phyloP scores from a whole-genome alignment of 78 protist species.

The Anaeramoeba flamelloides region DNA sequence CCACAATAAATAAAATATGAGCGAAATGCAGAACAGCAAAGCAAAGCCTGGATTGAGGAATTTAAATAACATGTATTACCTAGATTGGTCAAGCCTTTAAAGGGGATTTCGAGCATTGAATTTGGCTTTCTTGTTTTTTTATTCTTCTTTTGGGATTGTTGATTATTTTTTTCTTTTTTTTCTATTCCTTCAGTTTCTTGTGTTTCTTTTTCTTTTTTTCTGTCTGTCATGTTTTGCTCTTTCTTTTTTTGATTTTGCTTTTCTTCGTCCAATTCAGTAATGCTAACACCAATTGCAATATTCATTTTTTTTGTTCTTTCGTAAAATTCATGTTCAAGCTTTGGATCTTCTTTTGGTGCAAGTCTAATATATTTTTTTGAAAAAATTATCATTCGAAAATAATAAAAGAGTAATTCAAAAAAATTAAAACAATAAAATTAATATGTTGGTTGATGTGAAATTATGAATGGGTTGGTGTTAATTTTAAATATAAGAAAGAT shows the following conservation, averaged over 20 bases:
- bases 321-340: not conserved
- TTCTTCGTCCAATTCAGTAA: not conserved
- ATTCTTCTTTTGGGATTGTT: not conserved
- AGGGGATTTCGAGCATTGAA: not conserved
- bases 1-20: slow-evolving; percentile 55
- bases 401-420: not conserved
- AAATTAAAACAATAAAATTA: not conserved
- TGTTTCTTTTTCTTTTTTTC: not conserved
- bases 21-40: slow-evolving; percentile 4
- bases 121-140: not conserved
- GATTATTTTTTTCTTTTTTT: not conserved
- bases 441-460: not conserved
- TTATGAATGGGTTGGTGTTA: not conserved
- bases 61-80: not conserved
- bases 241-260: not conserved
- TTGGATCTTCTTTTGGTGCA: slow-evolving; percentile 1
- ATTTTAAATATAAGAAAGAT: not conserved
- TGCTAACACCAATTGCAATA: not conserved
- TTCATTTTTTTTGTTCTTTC: not conserved
- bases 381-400: not conserved
- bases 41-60: not conserved
- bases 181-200: not conserved
- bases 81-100: not conserved
- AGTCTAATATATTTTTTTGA: not conserved
- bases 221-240: too few relatives aligned